These are phyloP conservation scores for Saturnispora bothae DNA, from an alignment of 805 yeast species.

Conservation along the genomic window DNA sequence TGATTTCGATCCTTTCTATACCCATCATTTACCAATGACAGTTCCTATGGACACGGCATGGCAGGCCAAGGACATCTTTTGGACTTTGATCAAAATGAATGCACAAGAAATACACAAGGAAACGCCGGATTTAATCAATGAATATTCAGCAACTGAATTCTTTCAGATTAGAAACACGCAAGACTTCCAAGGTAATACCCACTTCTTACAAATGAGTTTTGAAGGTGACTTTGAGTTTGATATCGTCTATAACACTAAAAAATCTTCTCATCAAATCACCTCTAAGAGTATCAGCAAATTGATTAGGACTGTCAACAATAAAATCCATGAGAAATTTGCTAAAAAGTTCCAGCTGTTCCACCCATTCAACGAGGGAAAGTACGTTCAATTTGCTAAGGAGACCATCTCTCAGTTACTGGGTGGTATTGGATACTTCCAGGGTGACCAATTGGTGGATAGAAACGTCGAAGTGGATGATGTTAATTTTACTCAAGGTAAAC, in stretches of 20 bases:
- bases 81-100: slow-evolving; percentile 60
- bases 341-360: slow-evolving; percentile 37
- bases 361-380: slow-evolving; percentile 40
- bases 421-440: slow-evolving; percentile 82
- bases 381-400: slow-evolving; percentile 59
- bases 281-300: slow-evolving; percentile 28
- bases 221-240: slow-evolving; percentile 70
- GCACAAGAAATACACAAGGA: slow-evolving; percentile 29
- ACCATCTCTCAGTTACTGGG: slow-evolving; percentile 77
- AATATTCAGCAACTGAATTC: slow-evolving; percentile 36
- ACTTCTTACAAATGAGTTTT: slow-evolving; percentile 67
- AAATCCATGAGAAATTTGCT: slow-evolving; percentile 45
- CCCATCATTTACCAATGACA: slow-evolving; percentile 57
- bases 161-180: slow-evolving; percentile 50
- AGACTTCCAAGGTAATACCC: slow-evolving; percentile 63
- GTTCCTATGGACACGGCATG: slow-evolving; percentile 61
- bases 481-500: slow-evolving; percentile 42
- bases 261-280: slow-evolving; percentile 30
- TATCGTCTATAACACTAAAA: slow-evolving; percentile 44
- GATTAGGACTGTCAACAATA: slow-evolving; percentile 25
- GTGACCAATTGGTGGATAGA: slow-evolving; percentile 75
- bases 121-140: slow-evolving; percentile 8
- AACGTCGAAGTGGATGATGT: slow-evolving; percentile 58
- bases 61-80: slow-evolving; percentile 69
- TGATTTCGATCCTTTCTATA: slow-evolving; percentile 43